phyloP scores from a whole-genome alignment of 2,329 filamentous ascomycete species.

The Simplicillium sp. region DNA sequence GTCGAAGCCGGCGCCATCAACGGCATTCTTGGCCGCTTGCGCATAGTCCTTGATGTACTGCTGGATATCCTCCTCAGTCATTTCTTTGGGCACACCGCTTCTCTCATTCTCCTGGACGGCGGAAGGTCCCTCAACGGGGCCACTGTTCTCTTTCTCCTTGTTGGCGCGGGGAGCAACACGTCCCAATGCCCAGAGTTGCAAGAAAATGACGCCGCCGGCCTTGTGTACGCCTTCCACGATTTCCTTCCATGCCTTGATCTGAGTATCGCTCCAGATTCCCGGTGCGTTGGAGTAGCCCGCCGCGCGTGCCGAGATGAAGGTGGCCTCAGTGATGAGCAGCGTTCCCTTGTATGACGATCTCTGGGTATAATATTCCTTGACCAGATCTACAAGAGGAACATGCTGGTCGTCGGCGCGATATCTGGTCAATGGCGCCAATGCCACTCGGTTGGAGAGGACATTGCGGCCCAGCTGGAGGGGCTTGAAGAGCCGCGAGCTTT shows the following conservation, averaged over 20 bases:
- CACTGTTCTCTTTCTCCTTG: constrained; percentile 3
- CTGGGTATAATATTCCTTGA: constrained; percentile 31
- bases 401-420: constrained; percentile 34
- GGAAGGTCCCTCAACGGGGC: constrained; percentile 33
- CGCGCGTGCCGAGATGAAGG: constrained; percentile 25
- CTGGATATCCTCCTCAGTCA: constrained; percentile 57
- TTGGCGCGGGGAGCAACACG: constrained; percentile 28
- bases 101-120: constrained; percentile 7
- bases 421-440: constrained; percentile 48
- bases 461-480: constrained; percentile 30
- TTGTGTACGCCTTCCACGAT: constrained; percentile 52
- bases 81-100: constrained; percentile 43
- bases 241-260: constrained; percentile 48
- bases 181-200: constrained; percentile 54
- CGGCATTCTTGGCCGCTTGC: constrained; percentile 39
- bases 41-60: constrained; percentile 50
- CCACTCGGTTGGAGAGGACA: constrained; percentile 32
- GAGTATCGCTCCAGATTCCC: constrained; percentile 45
- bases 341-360: constrained; percentile 31
- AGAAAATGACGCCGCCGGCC: constrained; percentile 48
- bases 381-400: constrained; percentile 17
- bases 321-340: constrained; percentile 35
- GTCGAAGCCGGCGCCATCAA: constrained; percentile 54
- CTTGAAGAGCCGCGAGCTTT: constrained; percentile 15
- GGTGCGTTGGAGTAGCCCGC: constrained; percentile 30